Evolutionary conservation across 2,329 filamentous ascomycete genomes (phyloP).

Genomic region (Lomentospora prolificans): DNA sequence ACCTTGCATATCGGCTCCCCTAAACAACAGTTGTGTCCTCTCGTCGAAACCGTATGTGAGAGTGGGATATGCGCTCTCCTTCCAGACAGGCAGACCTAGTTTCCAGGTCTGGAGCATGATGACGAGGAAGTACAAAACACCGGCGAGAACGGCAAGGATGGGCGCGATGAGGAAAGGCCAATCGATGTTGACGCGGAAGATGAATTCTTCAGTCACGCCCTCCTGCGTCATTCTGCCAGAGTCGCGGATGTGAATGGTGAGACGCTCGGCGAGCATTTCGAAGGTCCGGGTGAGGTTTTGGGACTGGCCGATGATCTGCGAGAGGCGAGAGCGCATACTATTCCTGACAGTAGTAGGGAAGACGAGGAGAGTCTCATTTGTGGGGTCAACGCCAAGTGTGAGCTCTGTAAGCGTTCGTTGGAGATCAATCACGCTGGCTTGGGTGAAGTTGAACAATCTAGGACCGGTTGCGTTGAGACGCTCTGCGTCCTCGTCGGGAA

Average conservation of each 20-base stretch:
- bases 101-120: neutral
- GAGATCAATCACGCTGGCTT: neutral
- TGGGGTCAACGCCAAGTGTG: neutral
- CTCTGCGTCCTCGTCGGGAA: neutral
- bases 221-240: neutral
- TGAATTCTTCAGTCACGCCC: neutral
- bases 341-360: neutral
- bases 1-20: neutral
- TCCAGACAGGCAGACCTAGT: neutral
- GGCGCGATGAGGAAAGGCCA: neutral
- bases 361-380: neutral
- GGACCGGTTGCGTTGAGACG: neutral
- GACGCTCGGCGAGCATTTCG: neutral
- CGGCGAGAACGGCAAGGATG: neutral
- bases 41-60: conserved; percentile 3
- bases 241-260: neutral
- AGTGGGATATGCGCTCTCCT: conserved; percentile 2
- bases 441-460: neutral
- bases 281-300: neutral
- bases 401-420: neutral
- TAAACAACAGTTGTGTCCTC: neutral
- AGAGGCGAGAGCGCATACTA: neutral
- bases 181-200: neutral
- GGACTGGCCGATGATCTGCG: neutral
- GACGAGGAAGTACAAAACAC: neutral